Base-by-base conservation (phyloP, 495 filamentous ascomycete species). In the Penicillium goetzii region DNA sequence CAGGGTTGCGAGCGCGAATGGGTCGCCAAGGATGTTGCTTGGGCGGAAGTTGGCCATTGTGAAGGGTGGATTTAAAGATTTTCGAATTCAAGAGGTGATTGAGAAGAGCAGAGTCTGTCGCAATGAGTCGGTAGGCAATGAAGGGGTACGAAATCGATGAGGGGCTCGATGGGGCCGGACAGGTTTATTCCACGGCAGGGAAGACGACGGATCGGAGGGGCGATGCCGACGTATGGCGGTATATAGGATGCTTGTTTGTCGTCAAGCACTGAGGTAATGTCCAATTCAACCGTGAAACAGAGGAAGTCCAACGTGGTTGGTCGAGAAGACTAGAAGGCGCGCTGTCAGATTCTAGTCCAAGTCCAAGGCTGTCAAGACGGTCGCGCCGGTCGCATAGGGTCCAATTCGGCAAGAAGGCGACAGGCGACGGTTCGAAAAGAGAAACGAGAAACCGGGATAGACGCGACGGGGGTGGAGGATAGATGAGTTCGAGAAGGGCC, bases 11-110 rank as follows among this genome's bases (percentile, higher is more conserved):
- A 98, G 85, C 55, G 95, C 93, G 79, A 99, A 97, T 3, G 96
- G 96, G 79, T 98, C 94, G 68, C 95, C 95, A 53, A 97, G 81
- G 58, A 98, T 91, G 76, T 97, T 93, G 69, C 91, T 92, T 73
- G 92, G 77, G 65, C 85, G 89, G 68, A 96, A 88, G 69, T 85
- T 86, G 65, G 72, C 85, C 81, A 78, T 82, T 68, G 52, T 78
- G 63, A 38, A 32, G 38, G 34, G 59, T 34, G 57, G 32, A 33
- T 58, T 56, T 32, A 59, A 58, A 61, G 34, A 40, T 58, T 73
- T 92, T 88, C 90, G 95, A 93, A 86, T 15, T 93, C 94, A 77
- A 82, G 84, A 67, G 93, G 76, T 62, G 92, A 92, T 63, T 89
- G 88, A 69, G 90, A 91, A 67, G 79, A 15, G 64, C 32, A 25